Base-by-base conservation (phyloP, 108 stramenopile genomes). In the Discostella stelligeroides region DNA sequence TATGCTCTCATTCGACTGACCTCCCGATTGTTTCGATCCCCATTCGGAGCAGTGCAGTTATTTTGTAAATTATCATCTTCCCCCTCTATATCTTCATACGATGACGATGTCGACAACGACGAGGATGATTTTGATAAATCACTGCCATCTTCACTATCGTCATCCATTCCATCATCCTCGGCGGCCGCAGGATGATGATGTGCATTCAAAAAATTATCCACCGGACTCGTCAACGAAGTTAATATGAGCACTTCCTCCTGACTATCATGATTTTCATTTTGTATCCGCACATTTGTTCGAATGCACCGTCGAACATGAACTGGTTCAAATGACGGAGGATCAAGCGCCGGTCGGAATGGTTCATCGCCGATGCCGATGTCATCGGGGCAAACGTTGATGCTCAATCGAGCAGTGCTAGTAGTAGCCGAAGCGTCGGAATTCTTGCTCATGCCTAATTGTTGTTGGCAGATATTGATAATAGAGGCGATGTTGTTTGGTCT, bases 301-400 rank as follows among this genome's bases (percentile, higher is more conserved):
- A 46, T 14, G 42, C 61, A 63, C 23, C 23, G 23, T 21, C 17
- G 61, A 5, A 27, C 45, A 7, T 25, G 25, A 1, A 14, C 18
- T 3, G 27, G 15, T 25, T 45, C 61, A 42, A 63, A 63, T 4
- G 61, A 25, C 24, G 42, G 61, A 0, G 61, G 61, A 24, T 63
- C 61, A 18, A 63, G 37, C 5, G 61, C 41, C n/a, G 61, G 43
- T n/a, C n/a, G n/a, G n/a, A n/a, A n/a, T n/a, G n/a, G n/a, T n/a
- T n/a, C n/a, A n/a, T n/a, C n/a, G n/a, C n/a, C n/a, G n/a, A n/a
- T n/a, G n/a, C n/a, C n/a, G n/a, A n/a, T n/a, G n/a, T n/a, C n/a
- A n/a, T n/a, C n/a, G n/a, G n/a, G n/a, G n/a, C n/a, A n/a, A n/a
- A n/a, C n/a, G n/a, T n/a, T n/a, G n/a, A n/a, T n/a, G n/a, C n/a